Percentiles rank a stretch among this genome's conserved stretches.
phyloP scores from a whole-genome alignment of 768 basidiomycete genomes.

The Amanita muscaria region DNA sequence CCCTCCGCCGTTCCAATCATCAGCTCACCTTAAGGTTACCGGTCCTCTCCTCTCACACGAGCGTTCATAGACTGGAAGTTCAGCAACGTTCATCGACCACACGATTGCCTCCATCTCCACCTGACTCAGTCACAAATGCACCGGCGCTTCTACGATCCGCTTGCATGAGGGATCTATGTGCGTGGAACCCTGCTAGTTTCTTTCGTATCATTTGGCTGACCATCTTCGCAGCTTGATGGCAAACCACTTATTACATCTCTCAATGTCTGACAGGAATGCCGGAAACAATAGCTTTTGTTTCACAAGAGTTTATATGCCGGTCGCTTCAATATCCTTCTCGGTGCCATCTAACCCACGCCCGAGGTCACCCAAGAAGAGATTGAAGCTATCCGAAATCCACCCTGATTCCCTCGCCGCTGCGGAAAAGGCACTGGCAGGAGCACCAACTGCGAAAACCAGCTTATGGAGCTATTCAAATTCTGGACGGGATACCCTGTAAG shows the following conservation, averaged over 20 bases:
- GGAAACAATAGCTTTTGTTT: slow-evolving; percentile 82
- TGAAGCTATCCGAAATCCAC: too few species aligned
- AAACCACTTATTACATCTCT: slow-evolving; percentile 66
- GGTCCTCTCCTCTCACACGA: slow-evolving; percentile 62
- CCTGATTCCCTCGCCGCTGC: too few species aligned
- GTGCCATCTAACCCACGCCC: slow-evolving; percentile 63
- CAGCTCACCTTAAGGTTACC: slow-evolving; percentile 65
- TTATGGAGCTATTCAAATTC: too few species aligned
- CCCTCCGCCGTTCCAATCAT: slow-evolving; percentile 83
- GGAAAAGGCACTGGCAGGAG: too few species aligned
- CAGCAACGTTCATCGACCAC: slow-evolving; percentile 74
- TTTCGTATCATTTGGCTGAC: background rate
- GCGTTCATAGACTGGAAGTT: slow-evolving; percentile 55
- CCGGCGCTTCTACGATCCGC: slow-evolving; percentile 79
- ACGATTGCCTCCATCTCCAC: slow-evolving; percentile 71
- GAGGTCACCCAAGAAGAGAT: slow-evolving; percentile 86
- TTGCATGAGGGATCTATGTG: slow-evolving; percentile 60
- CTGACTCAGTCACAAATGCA: too few species aligned
- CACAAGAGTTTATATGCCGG: slow-evolving; percentile 93
- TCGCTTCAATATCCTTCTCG: slow-evolving; percentile 86
- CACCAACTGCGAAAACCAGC: too few species aligned
- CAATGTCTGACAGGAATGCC: slow-evolving; percentile 81
- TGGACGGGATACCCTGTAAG: too few species aligned
- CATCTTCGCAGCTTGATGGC: slow-evolving; percentile 49
- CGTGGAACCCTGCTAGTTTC: slow-evolving; percentile 14